Evolutionary conservation across 306 rosid genomes (phyloP).

Genomic region (Cajanus cajan): DNA sequence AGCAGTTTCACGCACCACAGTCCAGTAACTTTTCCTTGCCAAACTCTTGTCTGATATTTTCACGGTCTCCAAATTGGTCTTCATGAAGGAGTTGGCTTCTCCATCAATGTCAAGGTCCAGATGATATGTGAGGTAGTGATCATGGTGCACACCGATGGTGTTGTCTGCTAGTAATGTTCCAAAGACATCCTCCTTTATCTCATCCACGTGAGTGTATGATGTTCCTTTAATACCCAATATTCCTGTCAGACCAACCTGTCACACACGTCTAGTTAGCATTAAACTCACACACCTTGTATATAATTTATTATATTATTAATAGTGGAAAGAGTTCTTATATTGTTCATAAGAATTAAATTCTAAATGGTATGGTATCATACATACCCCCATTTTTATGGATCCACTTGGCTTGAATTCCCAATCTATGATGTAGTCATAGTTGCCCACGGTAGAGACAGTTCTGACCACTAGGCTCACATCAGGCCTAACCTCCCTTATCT

Average conservation of each 20-base stretch:
- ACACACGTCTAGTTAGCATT: not conserved
- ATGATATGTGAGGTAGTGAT: slow-evolving; percentile 41
- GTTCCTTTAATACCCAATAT: slow-evolving; percentile 19
- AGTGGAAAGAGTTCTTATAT: too few species aligned
- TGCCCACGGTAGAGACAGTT: slow-evolving; percentile 44
- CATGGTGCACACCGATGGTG: slow-evolving; percentile 43
- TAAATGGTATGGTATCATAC: not conserved
- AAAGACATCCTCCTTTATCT: slow-evolving; percentile 31
- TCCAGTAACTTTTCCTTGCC: slow-evolving; percentile 44
- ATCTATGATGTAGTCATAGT: slow-evolving; percentile 57
- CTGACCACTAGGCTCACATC: slow-evolving; percentile 55
- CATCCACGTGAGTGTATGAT: slow-evolving; percentile 27
- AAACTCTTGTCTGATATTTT: not conserved
- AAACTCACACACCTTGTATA: too few species aligned
- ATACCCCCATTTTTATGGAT: slow-evolving; percentile 53
- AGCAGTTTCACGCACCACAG: not conserved
- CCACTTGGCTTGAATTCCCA: slow-evolving; percentile 70
- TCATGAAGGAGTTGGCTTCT: slow-evolving; percentile 42
- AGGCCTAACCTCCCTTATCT: slow-evolving; percentile 50
- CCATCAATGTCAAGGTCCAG: slow-evolving; percentile 53
- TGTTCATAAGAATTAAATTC: too few species aligned
- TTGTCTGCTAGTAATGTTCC: slow-evolving; percentile 45
- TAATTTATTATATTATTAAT: too few species aligned
- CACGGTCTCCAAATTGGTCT: slow-evolving; percentile 31
- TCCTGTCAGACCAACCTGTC: slow-evolving; percentile 43